Evolutionary conservation across 306 rosid species (phyloP).

Genomic region (Arachis stenosperma): DNA sequence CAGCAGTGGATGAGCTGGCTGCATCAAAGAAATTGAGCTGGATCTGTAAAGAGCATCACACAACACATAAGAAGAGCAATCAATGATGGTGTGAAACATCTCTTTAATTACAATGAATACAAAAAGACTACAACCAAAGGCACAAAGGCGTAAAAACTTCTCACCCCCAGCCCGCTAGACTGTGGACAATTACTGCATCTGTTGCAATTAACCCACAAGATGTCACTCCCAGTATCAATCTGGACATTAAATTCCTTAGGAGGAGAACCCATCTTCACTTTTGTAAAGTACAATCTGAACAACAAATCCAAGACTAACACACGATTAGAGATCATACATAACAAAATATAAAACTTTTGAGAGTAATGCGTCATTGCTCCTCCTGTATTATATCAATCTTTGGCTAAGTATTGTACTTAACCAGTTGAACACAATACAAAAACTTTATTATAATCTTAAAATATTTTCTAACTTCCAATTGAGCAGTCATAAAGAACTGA

Average conservation of each 20-base stretch:
- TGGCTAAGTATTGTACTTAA: no score
- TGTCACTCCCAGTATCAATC: constrained; percentile 93
- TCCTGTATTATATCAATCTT: no score
- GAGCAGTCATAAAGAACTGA: constrained; percentile 15
- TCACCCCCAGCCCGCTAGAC: constrained; percentile 83
- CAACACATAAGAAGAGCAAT: constrained; percentile 26
- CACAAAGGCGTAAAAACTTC: constrained; percentile 30
- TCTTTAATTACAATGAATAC: constrained; percentile 1
- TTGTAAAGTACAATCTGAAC: constrained; percentile 84
- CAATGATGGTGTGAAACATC: constrained; percentile 24
- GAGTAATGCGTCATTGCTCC: no score
- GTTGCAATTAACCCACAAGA: constrained; percentile 87
- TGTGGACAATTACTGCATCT: constrained; percentile 87
- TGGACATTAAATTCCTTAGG: constrained; percentile 88
- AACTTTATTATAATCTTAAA: constrained; percentile 1
- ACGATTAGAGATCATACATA: no score
- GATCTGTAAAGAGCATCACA: constrained; percentile 63
- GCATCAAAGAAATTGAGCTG: constrained; percentile 78
- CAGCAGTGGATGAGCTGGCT: constrained; percentile 73
- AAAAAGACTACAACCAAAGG: neutral
- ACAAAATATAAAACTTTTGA: no score
- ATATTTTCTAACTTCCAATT: constrained; percentile 20
- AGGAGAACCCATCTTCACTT: constrained; percentile 93
- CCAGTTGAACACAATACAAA: neutral
- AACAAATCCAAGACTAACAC: constrained; percentile 45